Evolutionary conservation across 768 basidiomycete species (phyloP).

Genomic region (Brasilioporus rufonigricans): DNA sequence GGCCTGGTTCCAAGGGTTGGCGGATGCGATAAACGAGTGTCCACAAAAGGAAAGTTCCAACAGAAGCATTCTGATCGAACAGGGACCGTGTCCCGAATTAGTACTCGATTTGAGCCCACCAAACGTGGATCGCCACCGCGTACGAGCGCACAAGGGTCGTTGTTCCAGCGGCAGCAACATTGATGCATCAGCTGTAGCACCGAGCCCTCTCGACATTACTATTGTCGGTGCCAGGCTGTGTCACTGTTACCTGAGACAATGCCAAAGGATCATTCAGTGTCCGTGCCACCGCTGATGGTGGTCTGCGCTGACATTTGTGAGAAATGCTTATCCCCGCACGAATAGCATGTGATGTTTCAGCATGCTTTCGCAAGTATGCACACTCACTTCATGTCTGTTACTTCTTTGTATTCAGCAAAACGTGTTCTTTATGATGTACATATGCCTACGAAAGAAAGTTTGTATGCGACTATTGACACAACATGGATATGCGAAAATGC

Average conservation of each 20-base stretch:
- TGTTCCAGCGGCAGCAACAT: not conserved
- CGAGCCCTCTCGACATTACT: not conserved
- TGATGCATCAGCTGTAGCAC: conserved; percentile 8
- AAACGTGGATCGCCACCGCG: conserved; percentile 13
- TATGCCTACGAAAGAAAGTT: conserved; percentile 30
- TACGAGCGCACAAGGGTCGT: not conserved
- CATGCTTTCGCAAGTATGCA: too few species aligned
- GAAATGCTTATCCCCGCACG: conserved; percentile 4
- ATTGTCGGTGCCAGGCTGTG: conserved; percentile 20
- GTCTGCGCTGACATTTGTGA: conserved; percentile 6
- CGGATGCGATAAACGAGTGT: conserved; percentile 17
- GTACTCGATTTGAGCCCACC: conserved; percentile 20
- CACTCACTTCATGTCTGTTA: not conserved
- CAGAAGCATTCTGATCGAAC: conserved; percentile 28
- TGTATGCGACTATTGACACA: conserved; percentile 39
- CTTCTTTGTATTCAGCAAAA: conserved; percentile 27
- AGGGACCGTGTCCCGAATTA: conserved; percentile 2
- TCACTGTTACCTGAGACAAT: conserved; percentile 2
- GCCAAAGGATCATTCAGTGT: conserved; percentile 2
- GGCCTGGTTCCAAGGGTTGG: conserved; percentile 6
- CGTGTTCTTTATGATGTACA: conserved; percentile 34
- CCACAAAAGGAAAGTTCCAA: conserved; percentile 27
- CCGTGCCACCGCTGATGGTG: not conserved
- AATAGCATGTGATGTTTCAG: conserved; percentile 4
- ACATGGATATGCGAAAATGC: conserved; percentile 33